A percentile compares a stretch with the other conserved stretches of the same genome.
These are phyloP conservation scores for Graphilbum ipis-grandicollis DNA, from an alignment of 2,329 filamentous ascomycete species.

Conservation along the genomic window DNA sequence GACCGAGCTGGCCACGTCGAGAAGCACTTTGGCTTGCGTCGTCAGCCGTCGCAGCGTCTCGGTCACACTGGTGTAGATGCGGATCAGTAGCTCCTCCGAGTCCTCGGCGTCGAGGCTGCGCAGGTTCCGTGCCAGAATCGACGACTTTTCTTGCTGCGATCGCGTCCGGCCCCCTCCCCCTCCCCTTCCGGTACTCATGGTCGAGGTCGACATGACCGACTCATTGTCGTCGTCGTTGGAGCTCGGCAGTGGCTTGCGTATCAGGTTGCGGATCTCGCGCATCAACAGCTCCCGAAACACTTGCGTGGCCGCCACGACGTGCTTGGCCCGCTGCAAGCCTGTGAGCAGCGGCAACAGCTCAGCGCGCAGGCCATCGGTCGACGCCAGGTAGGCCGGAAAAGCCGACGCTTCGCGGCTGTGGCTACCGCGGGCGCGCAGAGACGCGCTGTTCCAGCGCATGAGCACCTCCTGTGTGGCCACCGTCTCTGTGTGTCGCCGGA, in stretches of 20 bases:
- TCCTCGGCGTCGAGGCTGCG: conserved; percentile 68
- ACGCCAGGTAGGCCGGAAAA: conserved; percentile 63
- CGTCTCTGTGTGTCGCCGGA: conserved; percentile 61
- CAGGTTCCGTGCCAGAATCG: conserved; percentile 73
- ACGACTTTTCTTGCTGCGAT: conserved; percentile 77
- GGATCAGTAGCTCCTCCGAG: conserved; percentile 65
- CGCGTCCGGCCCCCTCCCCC: conserved; percentile 38
- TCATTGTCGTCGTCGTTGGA: conserved; percentile 89
- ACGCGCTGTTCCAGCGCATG: conserved; percentile 67
- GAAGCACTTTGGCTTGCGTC: conserved; percentile 82
- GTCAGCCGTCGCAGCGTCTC: conserved; percentile 74
- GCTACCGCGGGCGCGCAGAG: conserved; percentile 51
- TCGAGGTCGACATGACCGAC: conserved; percentile 74
- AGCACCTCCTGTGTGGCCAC: conserved; percentile 59
- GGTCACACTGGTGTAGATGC: conserved; percentile 72
- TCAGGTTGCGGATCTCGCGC: conserved; percentile 71
- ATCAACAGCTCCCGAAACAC: conserved; percentile 71
- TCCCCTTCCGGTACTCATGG: conserved; percentile 20
- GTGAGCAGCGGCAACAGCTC: conserved; percentile 54
- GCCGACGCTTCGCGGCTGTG: conserved; percentile 49
- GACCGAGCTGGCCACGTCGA: conserved; percentile 76
- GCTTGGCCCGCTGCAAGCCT: conserved; percentile 66
- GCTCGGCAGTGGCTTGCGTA: conserved; percentile 72
- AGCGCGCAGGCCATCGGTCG: conserved; percentile 51
- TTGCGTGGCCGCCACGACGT: conserved; percentile 65